phyloP scores from a whole-genome alignment of 2,329 filamentous ascomycete species.

The Allantophomopsis cytisporea region DNA sequence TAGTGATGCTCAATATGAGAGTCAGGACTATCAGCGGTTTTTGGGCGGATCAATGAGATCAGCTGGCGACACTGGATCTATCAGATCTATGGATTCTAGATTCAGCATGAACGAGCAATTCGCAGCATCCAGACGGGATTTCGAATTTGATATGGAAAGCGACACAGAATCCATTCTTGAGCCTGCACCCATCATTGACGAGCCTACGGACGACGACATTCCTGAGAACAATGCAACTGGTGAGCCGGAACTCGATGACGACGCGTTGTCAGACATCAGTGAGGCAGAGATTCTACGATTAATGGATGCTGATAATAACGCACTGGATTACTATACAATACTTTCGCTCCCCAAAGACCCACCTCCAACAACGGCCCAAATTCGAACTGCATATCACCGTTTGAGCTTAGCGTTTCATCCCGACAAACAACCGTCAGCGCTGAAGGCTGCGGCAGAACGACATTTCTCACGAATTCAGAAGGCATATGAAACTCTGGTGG shows the following conservation, averaged over 20 bases:
- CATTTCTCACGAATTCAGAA: slow-evolving; percentile 23
- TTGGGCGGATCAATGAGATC: too few species aligned
- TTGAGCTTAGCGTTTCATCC: slow-evolving; percentile 28
- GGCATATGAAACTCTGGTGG: slow-evolving; percentile 26
- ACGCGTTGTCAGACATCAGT: not conserved
- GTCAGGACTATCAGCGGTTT: too few species aligned
- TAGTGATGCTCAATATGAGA: too few species aligned
- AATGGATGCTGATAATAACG: slow-evolving; percentile 3
- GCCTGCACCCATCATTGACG: not conserved
- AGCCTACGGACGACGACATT: not conserved
- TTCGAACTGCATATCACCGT: slow-evolving; percentile 27
- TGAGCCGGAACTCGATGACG: not conserved
- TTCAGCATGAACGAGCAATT: slow-evolving; percentile 4
- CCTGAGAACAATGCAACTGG: not conserved
- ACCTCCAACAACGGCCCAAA: slow-evolving; percentile 23
- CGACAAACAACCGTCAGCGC: slow-evolving; percentile 25
- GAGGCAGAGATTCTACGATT: slow-evolving; percentile 2
- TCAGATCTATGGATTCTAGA: slow-evolving; percentile 2
- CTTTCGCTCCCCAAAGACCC: slow-evolving; percentile 23
- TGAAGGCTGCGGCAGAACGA: slow-evolving; percentile 20
- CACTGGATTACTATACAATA: slow-evolving; percentile 25
- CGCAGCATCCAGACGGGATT: slow-evolving; percentile 2
- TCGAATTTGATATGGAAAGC: slow-evolving; percentile 2
- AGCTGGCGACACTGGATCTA: not conserved
- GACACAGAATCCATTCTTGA: slow-evolving; percentile 1